Percentiles rank a stretch among this genome's conserved stretches.
Conservation (phyloP, 164 flowering plant species). For the Akebia trifoliata region DNA sequence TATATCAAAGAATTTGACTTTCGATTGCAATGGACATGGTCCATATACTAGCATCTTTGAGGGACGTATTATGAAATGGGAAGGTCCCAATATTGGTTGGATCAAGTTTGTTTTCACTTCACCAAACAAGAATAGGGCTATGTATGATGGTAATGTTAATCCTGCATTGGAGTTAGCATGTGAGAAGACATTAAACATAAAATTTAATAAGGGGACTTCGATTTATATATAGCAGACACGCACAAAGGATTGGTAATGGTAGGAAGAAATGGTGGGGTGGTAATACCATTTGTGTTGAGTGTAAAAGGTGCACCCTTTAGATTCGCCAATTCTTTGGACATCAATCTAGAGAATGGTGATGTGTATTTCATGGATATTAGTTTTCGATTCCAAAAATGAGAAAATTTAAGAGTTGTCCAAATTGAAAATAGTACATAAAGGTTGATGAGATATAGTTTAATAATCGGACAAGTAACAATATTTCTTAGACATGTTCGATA, state of each 20-base stretch:
- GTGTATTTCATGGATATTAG: slow-evolving; percentile 27
- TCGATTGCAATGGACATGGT: too few species aligned
- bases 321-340: slow-evolving; percentile 15
- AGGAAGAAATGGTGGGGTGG: slow-evolving; percentile 11
- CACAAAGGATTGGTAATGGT: slow-evolving; percentile 13
- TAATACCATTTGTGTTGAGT: slow-evolving; percentile 8
- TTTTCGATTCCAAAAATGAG: slow-evolving; percentile 7
- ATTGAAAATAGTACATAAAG: slow-evolving; percentile 26
- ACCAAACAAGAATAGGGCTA: slow-evolving; percentile 4
- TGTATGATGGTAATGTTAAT: slow-evolving; percentile 1
- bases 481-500: slow-evolving; percentile 15
- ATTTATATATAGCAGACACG: slow-evolving; percentile 16
- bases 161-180: background rate
- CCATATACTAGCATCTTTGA: too few species aligned
- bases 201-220: slow-evolving; percentile 10
- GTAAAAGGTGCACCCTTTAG: slow-evolving; percentile 11
- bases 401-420: background rate
- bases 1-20: too few species aligned
- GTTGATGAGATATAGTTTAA: slow-evolving; percentile 22
- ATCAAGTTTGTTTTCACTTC: too few species aligned
- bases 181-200: slow-evolving; percentile 15
- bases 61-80: too few species aligned
- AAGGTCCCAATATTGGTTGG: too few species aligned
- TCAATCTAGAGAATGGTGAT: slow-evolving; percentile 11
- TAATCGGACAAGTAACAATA: slow-evolving; percentile 16